phyloP scores from a whole-genome alignment of 148 eudicot genomes.

The Fagopyrum esculentum region DNA sequence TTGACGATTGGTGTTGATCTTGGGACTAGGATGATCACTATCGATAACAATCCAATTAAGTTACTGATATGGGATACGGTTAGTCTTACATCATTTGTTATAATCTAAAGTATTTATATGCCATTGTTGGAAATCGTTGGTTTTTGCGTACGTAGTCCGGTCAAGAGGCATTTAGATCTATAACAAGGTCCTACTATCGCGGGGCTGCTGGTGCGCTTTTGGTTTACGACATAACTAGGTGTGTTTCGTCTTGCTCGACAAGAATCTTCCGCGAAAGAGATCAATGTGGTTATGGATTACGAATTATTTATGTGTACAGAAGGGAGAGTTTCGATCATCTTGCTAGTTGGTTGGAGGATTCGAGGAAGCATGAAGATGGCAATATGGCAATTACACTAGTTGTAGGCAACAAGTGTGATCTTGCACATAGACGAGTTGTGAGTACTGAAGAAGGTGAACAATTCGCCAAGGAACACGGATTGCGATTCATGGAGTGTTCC shows the following conservation, averaged over 20 bases:
- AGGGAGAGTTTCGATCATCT: conserved; percentile 44
- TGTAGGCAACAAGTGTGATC: conserved; percentile 40
- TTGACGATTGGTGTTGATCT: conserved; percentile 43
- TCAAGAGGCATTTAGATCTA: conserved; percentile 41
- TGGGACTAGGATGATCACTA: conserved; percentile 42
- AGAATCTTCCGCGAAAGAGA: not conserved
- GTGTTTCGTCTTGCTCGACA: not conserved
- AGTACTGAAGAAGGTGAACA: conserved; percentile 42
- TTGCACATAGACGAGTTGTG: conserved; percentile 38
- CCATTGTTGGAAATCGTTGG: not conserved
- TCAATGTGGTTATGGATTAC: not conserved
- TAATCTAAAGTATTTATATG: not conserved
- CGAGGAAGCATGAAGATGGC: conserved; percentile 37
- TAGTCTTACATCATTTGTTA: not conserved
- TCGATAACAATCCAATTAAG: conserved; percentile 39
- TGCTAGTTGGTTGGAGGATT: conserved; percentile 44
- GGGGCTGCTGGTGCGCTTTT: conserved; percentile 46
- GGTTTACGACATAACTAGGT: conserved; percentile 42
- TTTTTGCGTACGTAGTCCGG: conserved; percentile 24
- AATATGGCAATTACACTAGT: conserved; percentile 39
- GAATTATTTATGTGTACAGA: conserved; percentile 18
- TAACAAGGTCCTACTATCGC: conserved; percentile 36
- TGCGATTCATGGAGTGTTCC: conserved; percentile 41
- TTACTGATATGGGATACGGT: conserved; percentile 44
- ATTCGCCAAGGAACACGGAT: conserved; percentile 40